A percentile compares a stretch with the other conserved stretches of the same genome.
Conservation (phyloP, 1,139 yeast genomes). For the Geotrichum europaeum region DNA sequence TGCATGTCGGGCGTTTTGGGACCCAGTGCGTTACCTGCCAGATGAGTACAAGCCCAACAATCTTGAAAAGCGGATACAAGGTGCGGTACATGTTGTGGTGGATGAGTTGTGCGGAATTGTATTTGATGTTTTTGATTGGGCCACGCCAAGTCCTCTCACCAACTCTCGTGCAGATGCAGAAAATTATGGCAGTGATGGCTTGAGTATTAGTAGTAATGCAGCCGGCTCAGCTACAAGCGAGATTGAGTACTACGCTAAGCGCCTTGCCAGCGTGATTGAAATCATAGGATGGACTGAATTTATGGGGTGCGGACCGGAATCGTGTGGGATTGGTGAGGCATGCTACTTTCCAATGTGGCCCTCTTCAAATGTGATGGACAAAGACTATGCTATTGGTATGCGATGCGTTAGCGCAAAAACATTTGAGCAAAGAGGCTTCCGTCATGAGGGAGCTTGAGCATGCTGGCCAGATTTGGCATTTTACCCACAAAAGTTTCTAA, state of each 20-base stretch:
- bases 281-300: slow-evolving; percentile 42
- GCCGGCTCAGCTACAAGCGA: neutral
- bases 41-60: slow-evolving; percentile 19
- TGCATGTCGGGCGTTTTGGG: slow-evolving; percentile 2
- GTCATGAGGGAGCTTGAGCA: neutral
- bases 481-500: neutral
- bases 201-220: neutral
- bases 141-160: slow-evolving; percentile 7
- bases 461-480: neutral
- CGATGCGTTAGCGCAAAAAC: slow-evolving; percentile 1
- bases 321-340: slow-evolving; percentile 42
- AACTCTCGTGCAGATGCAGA: neutral
- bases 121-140: slow-evolving; percentile 34
- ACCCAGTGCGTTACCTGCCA: slow-evolving; percentile 11
- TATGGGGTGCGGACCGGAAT: slow-evolving; percentile 36
- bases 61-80: slow-evolving; percentile 38
- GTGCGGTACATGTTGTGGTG: slow-evolving; percentile 41
- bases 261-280: slow-evolving; percentile 25
- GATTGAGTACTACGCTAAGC: slow-evolving; percentile 11
- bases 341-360: slow-evolving; percentile 44
- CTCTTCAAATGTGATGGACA: neutral
- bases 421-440: neutral
- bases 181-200: neutral
- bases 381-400: slow-evolving; percentile 9
- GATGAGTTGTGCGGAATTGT: slow-evolving; percentile 34